Percentiles rank a stretch among this genome's conserved stretches.
These are phyloP conservation scores for Chlorella sorokiniana DNA, from an alignment of 139 green algal genomes.

Conservation along the genomic window DNA sequence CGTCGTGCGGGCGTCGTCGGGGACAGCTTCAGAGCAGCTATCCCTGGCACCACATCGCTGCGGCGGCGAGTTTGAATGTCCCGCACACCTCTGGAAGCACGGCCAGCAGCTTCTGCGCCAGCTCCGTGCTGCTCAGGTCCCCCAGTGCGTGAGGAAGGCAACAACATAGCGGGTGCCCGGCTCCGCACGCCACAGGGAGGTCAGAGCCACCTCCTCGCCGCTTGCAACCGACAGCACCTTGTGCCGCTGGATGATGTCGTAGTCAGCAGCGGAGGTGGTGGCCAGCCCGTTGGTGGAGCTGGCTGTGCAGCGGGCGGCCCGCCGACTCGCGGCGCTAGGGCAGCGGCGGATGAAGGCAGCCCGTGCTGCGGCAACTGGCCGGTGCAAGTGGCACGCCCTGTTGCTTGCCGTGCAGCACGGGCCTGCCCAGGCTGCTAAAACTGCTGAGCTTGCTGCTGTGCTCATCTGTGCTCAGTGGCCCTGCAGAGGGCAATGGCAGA, in stretches of 20 bases:
- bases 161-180: constrained; percentile 39
- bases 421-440: no score
- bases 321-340: background rate
- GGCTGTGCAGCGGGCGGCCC: background rate
- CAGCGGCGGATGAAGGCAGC: no score
- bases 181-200: background rate
- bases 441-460: no score
- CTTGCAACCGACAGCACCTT: constrained; percentile 1
- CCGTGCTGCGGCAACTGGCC: no score
- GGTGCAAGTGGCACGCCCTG: no score
- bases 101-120: constrained; percentile 66
- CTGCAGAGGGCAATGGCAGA: no score
- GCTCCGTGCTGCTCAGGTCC: constrained; percentile 74
- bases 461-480: no score
- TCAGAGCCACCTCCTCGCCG: constrained; percentile 15
- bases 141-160: constrained; percentile 77
- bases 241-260: background rate
- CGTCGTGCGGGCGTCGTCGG: background rate
- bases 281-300: background rate
- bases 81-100: constrained; percentile 17
- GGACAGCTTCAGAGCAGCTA: no score
- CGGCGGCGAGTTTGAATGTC: background rate
- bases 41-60: no score
- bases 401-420: no score
- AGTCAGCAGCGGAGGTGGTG: background rate